phyloP scores from a whole-genome alignment of 2,329 filamentous ascomycete genomes.

The Bertia moriformis region DNA sequence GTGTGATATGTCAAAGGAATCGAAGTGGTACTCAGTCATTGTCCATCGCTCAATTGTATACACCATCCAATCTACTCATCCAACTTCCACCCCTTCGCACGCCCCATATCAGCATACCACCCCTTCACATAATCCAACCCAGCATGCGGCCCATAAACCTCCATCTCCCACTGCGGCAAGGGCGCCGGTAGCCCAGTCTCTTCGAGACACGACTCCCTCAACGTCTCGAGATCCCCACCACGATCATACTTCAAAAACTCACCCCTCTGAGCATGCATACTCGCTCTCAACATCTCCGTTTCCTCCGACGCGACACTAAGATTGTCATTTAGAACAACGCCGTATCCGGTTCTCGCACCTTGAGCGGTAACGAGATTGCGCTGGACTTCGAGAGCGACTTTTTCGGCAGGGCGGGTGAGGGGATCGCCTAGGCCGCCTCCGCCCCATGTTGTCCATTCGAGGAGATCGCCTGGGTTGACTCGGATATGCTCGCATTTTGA shows the following conservation, averaged over 20 bases:
- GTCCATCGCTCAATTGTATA: too few species aligned
- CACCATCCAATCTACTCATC: conserved; percentile 5
- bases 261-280: conserved; percentile 11
- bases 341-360: conserved; percentile 25
- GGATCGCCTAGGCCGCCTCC: conserved; percentile 31
- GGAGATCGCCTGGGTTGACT: conserved; percentile 26
- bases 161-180: conserved; percentile 23
- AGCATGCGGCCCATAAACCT: conserved; percentile 28
- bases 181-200: conserved; percentile 27
- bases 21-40: too few species aligned
- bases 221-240: conserved; percentile 22
- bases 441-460: conserved; percentile 34
- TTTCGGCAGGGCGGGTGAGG: conserved; percentile 22
- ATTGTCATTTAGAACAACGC: conserved; percentile 23
- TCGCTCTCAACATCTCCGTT: conserved; percentile 17
- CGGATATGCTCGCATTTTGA: conserved; percentile 31
- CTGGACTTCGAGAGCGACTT: conserved; percentile 28
- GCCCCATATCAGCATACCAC: conserved; percentile 23
- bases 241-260: conserved; percentile 19
- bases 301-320: conserved; percentile 17
- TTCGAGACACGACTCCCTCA: conserved; percentile 17
- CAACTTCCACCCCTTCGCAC: conserved; percentile 9
- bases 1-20: too few species aligned
- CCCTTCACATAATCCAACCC: conserved; percentile 23
- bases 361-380: conserved; percentile 24